Evolutionary conservation across 129 eudicot genomes (phyloP), one percentile per base, ranked within the genome.

Genomic region (Tanacetum coccineum): DNA sequence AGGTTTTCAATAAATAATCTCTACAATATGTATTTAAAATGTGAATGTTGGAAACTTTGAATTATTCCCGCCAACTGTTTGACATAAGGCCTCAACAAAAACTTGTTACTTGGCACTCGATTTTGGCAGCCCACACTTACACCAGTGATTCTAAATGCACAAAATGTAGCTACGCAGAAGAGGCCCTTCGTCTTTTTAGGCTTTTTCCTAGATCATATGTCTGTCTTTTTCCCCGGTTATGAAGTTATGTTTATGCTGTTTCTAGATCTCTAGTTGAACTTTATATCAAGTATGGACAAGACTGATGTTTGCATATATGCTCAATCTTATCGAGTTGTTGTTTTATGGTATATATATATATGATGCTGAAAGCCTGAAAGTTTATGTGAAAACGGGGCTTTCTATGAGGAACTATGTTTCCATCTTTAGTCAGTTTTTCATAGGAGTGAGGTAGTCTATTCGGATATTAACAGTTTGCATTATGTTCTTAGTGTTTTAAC

Each of bases 321-420:
- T 9, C 81, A 74, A 42, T 19, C 22, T 56, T 76, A 81, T 6
- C 69, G 67, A 6, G 87, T 78, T 3, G 63, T 39, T 2, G 81
- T 78, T n/a, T 75, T 78, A 56, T 82, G 87, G 87, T n/a, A n/a
- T n/a, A n/a, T n/a, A n/a, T n/a, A n/a, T 74, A 82, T 50, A 63
- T 78, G 21, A 78, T 78, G 76, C 73, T 82, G 40, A 75, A 58
- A 78, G 81, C 62, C n/a, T n/a, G n/a, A n/a, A n/a, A n/a, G n/a
- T n/a, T 0, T 71, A 78, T 40, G 48, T 67, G 57, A 74, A 67
- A 62, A 17, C 32, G 42, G 79, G 76, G 32, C n/a, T 67, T 32
- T 11, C 3, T 25, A n/a, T 30, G 71, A 26, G 13, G 64, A 59
- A 59, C 46, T 21, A 15, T 4, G 28, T 25, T n/a, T 59, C 4